Evolutionary conservation across 2,329 filamentous ascomycete genomes (phyloP), one percentile per base, ranked within the genome.

Genomic region (Paecilomyces fulvus): DNA sequence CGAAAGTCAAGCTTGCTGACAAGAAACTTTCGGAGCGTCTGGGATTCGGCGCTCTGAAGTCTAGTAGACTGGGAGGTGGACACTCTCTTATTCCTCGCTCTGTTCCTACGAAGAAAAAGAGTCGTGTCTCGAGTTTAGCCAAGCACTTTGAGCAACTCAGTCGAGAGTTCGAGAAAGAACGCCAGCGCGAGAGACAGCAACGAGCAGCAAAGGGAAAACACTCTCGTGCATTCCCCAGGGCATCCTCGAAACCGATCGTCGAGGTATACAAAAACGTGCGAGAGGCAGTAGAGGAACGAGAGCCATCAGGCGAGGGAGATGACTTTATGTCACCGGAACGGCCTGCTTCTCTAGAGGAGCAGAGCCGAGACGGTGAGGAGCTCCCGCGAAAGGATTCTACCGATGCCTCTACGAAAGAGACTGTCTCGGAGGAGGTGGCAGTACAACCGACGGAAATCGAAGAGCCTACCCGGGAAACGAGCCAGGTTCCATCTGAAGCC

Each of bases 71-170:
- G 48, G 60, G 76, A 3, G 68, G 75, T 3, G 70, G 71, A 0
- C 77, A 80, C 31, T 97, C 94, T 1, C 81, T 92, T 48, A 97
- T 99, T 58, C 92, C 92, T 28, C 85, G 94, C 30, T 94, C 94
- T 25, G 84, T 96, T 28, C 85, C 88, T 53, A 67, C 70, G 52
- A 89, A 86, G 67, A 85, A 82, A 63, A 86, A 85, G 61, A 82
- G 89, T 3, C 89, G 88, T 65, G 94, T 99, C 2, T 95, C 91
- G 8, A 91, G 87, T n/a, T 79, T 99, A 52, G 90, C 94, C 17
- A 90, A 90, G 64, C 94, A 97, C 70, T 97, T 99, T 68, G 95
- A 99, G 72, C 92, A 97, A 70, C 80, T 99, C 56, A 96, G 91
- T 64, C 87, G 92, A 23, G 95, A 99, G 67, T 99, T 99, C 63